Evolutionary conservation across 2,329 filamentous ascomycete species (phyloP), one percentile per base, ranked within the genome.

Genomic region (Calonectria pseudoturangicola): DNA sequence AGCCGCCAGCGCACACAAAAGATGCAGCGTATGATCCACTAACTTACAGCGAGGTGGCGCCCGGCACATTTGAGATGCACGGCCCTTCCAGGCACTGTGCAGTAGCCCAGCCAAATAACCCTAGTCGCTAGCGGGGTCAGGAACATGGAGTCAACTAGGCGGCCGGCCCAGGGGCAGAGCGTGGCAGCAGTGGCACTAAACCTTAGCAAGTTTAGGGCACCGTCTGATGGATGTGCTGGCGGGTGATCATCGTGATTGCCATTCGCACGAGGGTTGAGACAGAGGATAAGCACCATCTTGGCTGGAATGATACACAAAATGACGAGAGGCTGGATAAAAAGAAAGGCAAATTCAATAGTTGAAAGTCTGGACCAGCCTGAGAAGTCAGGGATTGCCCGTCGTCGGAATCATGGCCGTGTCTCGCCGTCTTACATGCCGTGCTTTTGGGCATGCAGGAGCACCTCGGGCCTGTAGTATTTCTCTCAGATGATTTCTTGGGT

Each of bases 61-160:
- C 54, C 54, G 54, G 54, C 54, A 41, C 21, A 60, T 60, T 48
- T 60, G 54, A 39, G 54, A 60, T 39, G 54, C 54, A 60, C 54
- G 36, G 54, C 25, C 54, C 33, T 25, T 18, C 13, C 43, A 45
- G 43, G 41, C 16, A 45, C 43, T 9, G 43, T 45, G 8, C n/a
- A 48, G 45, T 21, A 48, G n/a, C 45, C 54, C 54, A 43, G n/a
- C 45, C 54, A 36, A 43, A 60, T 21, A 27, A 60, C 39, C 36
- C 41, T 47, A 41, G 58, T 28, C 25, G 27, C 36, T 30, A 30
- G 41, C 39, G 58, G 39, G 45, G 41, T 33, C 25, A 63, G 58
- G 58, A 47, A 63, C 58, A 47, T 47, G 58, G 58, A 30, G 41
- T 27, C 58, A 45, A 63, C 43, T 41, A 41, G 39, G 39, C 25